Evolutionary conservation across 192 early-diverging fungal species (phyloP).

Genomic region (Helicostylum pulchrum): DNA sequence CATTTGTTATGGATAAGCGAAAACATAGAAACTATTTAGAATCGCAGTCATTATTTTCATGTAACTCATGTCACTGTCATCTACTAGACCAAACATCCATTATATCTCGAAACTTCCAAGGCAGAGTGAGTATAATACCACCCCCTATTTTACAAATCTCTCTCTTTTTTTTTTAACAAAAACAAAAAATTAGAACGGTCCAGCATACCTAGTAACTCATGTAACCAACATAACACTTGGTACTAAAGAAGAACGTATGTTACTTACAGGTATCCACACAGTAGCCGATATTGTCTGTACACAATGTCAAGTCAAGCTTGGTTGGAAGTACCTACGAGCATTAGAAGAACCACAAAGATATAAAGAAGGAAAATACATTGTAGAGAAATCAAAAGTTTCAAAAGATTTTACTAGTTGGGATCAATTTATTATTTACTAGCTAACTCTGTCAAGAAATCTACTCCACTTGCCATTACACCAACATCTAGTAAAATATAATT

Average conservation of each 20-base stretch:
- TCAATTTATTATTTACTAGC: neutral
- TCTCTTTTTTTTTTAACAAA: too few relatives aligned
- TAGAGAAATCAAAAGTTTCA: conserved; percentile 49
- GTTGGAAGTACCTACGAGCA: conserved; percentile 61
- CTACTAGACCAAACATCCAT: conserved; percentile 1
- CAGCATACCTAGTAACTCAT: conserved; percentile 51
- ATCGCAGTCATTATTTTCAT: neutral
- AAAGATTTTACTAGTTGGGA: conserved; percentile 29
- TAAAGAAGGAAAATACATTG: conserved; percentile 58
- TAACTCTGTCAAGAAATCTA: conserved; percentile 7
- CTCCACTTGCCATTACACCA: conserved; percentile 4
- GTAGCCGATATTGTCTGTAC: conserved; percentile 55
- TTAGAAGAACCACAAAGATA: conserved; percentile 59
- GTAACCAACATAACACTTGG: conserved; percentile 53
- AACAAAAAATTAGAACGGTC: conserved; percentile 39
- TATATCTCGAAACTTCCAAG: conserved; percentile 8
- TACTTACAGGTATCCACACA: conserved; percentile 57
- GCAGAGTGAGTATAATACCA: neutral
- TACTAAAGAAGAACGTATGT: conserved; percentile 51
- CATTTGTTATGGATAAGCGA: conserved; percentile 2
- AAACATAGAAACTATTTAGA: conserved; percentile 8
- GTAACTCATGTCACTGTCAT: conserved; percentile 9
- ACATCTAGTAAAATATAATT: neutral
- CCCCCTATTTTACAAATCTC: neutral
- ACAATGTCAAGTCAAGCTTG: conserved; percentile 47